phyloP scores from a whole-genome alignment of 345 rosid species.

The Eucalyptus pumila region DNA sequence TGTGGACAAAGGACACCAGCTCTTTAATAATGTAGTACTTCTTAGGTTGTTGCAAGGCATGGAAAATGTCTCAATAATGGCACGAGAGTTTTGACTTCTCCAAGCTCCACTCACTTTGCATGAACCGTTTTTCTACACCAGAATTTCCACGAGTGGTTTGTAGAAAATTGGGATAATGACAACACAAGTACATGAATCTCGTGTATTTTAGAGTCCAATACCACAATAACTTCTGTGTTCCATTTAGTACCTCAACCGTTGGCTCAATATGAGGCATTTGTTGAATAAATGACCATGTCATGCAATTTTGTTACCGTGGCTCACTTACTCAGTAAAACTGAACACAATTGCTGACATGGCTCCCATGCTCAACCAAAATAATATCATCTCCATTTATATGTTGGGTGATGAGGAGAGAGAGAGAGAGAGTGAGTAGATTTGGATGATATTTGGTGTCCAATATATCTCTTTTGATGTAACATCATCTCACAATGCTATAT shows the following conservation, averaged over 20 bases:
- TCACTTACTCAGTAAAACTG: background rate
- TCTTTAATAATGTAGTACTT: background rate
- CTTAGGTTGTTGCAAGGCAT: background rate
- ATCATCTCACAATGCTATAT: background rate
- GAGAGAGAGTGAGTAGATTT: background rate
- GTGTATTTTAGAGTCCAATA: background rate
- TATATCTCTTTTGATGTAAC: background rate
- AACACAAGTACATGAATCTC: background rate
- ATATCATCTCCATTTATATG: background rate
- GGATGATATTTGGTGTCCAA: background rate
- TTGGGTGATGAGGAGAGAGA: background rate
- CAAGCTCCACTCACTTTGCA: background rate
- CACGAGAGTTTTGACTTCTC: background rate
- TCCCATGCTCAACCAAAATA: background rate
- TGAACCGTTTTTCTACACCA: background rate
- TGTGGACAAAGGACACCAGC: background rate
- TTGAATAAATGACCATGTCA: background rate
- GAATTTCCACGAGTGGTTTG: background rate
- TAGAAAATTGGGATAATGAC: background rate
- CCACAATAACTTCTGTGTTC: background rate
- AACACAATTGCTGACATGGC: background rate
- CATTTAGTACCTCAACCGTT: background rate
- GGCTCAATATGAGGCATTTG: background rate
- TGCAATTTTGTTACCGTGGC: background rate
- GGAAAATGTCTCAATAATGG: background rate